Evolutionary conservation across 1,139 yeast genomes (phyloP), one percentile per base, ranked within the genome.

Genomic region (Casaregolazyma suthepensis): DNA sequence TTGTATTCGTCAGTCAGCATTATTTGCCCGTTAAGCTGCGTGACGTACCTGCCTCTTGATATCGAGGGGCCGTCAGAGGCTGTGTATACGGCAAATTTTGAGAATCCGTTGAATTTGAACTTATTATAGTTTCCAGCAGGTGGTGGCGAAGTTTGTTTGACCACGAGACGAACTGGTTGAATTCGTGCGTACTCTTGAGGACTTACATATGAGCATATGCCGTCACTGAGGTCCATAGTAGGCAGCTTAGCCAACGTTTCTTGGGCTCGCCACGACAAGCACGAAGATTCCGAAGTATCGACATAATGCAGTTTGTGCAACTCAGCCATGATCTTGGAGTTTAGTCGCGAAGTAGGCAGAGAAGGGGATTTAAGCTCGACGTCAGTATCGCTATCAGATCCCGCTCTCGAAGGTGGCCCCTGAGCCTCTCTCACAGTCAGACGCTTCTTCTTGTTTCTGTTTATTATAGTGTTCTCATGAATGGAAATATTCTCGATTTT

Each of bases 21-120:
- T 5, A 90, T 68, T 58, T 87, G 94, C 6, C 98, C 98, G 12
- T 82, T 68, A 58, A 82, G 78, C 62, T 88, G 93, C 38, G 80
- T 74, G 2, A 90, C 70, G 3, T 80, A 75, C 1, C 83, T 77
- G 35, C 78, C 80, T 48, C 75, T 71, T 0, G 81, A 76, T 1
- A 82, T 66, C 0, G 71, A 60, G 2, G 69, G 56, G 4, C 38
- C 20, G 18, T 42, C 46, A 9, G 48, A 12, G 3, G 22, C 19
- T 1, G 84, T 64, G 60, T 80, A 84, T 18, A 91, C 72, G 0
- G 94, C 90, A 51, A 85, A 68, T 59, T 82, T 83, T 1, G 87
- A 77, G 48, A 87, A 79, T 0, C 96, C 96, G 46, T 82, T 80
- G 61, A 86, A 88, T 63, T 81, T 81, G 54, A 79, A 79, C 59